Base-by-base conservation (phyloP, 768 basidiomycete genomes). In the Trametes coccinea region DNA sequence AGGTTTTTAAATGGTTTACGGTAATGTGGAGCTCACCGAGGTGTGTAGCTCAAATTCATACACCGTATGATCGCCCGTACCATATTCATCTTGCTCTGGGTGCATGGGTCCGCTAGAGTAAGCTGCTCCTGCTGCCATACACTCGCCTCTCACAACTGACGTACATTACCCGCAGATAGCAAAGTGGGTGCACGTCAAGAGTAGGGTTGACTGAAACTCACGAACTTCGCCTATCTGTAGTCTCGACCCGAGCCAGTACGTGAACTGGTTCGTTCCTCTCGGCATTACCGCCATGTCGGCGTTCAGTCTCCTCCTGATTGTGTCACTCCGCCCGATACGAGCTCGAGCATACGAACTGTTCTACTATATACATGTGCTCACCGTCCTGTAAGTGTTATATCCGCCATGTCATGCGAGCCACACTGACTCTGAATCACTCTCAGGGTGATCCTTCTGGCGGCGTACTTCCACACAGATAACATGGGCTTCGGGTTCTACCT, bases 21-120 rank as follows among this genome's bases (percentile, higher is more conserved):
- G 22, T 22, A 22, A 22, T 22, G 22, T 22, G 22, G 22, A 22
- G 22, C 22, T 8, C 3, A 6, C 9, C 6, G 2, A 22, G 22
- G 22, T n/a, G 30, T 4, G 2, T 46, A 79, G 78, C 65, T 79
- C 2, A 79, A 78, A 56, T 76, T 67, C 22, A 41, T 78, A 2
- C 85, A 87, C 65, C 79, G 84, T 4, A 78, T 82, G 61, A 69
- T 74, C 0, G 82, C 82, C 13, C 77, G 85, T 3, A 72, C 77
- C 2, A 70, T 82, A 29, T 77, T 79, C 41, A 71, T 79, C 22
- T 58, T 87, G 30, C 68, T 81, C 1, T 80, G 83, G 74, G 67
- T 84, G n/a, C 85, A 87, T 64, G 78, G 57, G 5, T 22, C 16
- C 9, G 33, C 57, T 3, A 43, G 57, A 16, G 57, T 51, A 29